Base-by-base conservation (phyloP, 306 rosid genomes). In the Quercus rubra region DNA sequence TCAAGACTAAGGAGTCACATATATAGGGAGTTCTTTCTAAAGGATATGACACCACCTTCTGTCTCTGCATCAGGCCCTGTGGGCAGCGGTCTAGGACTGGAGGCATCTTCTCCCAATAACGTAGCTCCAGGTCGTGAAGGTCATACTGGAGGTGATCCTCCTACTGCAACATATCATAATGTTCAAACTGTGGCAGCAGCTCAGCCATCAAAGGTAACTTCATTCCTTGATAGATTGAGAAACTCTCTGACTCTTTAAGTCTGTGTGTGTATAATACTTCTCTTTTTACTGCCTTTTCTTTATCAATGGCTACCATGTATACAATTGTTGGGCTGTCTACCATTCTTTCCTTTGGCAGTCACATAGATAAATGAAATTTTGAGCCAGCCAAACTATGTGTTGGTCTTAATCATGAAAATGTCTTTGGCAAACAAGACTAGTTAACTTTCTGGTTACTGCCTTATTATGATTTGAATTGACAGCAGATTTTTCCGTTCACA, bases 1-100 rank as follows among this genome's bases (percentile, higher is more conserved):
- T 93, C 93, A 64, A 89, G 98, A 89, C 81, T 96, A 51, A 83
- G 98, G 83, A 90, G 85, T 91, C 86, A 84, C 77, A 46, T 93
- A 73, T 96, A 91, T 74, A 86, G 88, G 86, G 99, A 96, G 77
- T 82, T 89, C 72, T 85, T 83, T 82, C 94, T 85, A 81, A 90
- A 88, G 80, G 98, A 90, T 74, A 77, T 80, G n/a, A 57, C 85
- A 54, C 90, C 90, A 4, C 85, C 89, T 73, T 78, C 90, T 19
- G 76, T 81, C 49, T 79, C 91, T 63, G 83, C 72, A 73, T 61
- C 90, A 57, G 88, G 80, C 54, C 38, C 84, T 71, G 52, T 30
- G 28, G 84, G 56, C 77, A 77, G 80, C 55, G 70, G 81, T 77
- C 31, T 80, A 57, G 82, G 80, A 78, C 28, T 63, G 21, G 97